Conservation (phyloP, 805 yeast species). For the Hanseniaspora opuntiae region DNA sequence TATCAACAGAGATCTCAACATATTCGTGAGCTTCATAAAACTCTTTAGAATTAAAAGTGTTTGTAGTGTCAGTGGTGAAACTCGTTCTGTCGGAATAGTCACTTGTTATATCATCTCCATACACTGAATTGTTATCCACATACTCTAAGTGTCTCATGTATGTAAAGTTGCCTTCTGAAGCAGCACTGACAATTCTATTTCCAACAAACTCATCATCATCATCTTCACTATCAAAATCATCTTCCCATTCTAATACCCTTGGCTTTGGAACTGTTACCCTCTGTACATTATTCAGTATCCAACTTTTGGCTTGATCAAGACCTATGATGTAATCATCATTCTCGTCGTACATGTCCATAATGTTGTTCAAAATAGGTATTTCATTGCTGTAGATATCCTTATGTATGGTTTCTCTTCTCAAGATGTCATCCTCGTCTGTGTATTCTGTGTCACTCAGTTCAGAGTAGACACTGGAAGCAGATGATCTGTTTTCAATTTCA, state of each 20-base stretch:
- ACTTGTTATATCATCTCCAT: not conserved
- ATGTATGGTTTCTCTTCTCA: not conserved
- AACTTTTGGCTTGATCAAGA: not conserved
- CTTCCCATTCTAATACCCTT: not conserved
- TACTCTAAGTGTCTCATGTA: not conserved
- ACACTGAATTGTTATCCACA: not conserved
- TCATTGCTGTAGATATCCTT: not conserved
- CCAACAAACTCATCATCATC: not conserved
- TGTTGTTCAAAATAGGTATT: not conserved
- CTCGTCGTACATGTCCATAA: not conserved
- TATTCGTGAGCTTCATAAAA: conserved; percentile 4
- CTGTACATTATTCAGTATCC: not conserved
- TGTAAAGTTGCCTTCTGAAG: not conserved
- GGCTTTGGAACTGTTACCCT: not conserved
- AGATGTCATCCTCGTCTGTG: not conserved
- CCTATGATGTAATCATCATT: not conserved
- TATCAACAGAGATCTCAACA: not conserved
- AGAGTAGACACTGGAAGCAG: conserved; percentile 9
- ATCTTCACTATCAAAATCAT: not conserved
- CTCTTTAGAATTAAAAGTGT: not conserved
- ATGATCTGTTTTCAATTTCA: conserved; percentile 8
- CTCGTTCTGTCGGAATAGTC: not conserved
- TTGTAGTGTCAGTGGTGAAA: not conserved
- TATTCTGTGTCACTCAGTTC: not conserved
- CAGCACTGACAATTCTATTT: not conserved